Base-by-base conservation (phyloP, 805 yeast genomes). In the Yamadazyma philogaea region DNA sequence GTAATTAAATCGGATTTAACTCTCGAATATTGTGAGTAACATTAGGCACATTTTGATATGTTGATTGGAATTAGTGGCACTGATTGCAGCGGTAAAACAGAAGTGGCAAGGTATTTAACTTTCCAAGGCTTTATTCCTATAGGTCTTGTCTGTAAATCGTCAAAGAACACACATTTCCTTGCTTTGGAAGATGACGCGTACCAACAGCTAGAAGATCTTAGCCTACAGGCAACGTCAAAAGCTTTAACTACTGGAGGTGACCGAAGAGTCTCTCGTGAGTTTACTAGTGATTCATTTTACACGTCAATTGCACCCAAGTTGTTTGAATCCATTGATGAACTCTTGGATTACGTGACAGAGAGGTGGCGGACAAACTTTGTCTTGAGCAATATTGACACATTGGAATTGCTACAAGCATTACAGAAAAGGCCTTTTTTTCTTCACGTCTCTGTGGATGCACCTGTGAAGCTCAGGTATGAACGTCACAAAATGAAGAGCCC, bases 341-440 rank as follows among this genome's bases (percentile, higher is more conserved):
- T 87, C 26, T 55, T 84, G 2, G 78, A 78, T 6, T 74, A 70
- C 53, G 87, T 79, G 11, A 89, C 96, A 0, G 56, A 61, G 30
- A 68, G 80, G 43, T 90, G 95, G 89, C 64, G 70, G 17, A 62
- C 72, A 11, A 67, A 83, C 51, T 81, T 67, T 53, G 95, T 87
- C 2, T 55, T 84, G 3, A 60, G 77, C 0, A 77, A 78, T 42
- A 66, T 84, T 10, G 59, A 62, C 2, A 67, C 67, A 17, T 48
- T 72, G 11, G 62, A 59, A 4, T 57, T 74, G 38, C 66, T 84
- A 19, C 66, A 69, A 2, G 63, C 60, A 18, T 60, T 85, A 4
- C 67, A 74, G 26, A 79, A 82, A 47, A 66, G 96, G 43, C 96
- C 97, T 0, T 90, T 87, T 57, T 88, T 89, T 56, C 72, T 88